Percentiles rank a stretch among this genome's conserved stretches.
These are phyloP conservation scores for Dictyostelium purpureum DNA, from an alignment of 78 protist species.

Conservation along the genomic window DNA sequence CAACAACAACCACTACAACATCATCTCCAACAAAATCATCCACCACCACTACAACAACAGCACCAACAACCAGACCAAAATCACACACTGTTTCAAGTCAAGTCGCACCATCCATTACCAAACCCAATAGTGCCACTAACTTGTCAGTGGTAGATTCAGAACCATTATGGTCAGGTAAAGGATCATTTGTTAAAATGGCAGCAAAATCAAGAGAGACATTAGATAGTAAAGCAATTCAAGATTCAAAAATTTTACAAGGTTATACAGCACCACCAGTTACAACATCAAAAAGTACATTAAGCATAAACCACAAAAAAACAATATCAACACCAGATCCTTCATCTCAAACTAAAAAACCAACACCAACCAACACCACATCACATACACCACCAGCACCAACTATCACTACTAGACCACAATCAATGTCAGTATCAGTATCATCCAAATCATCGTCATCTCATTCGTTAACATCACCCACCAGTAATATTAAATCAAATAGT, in stretches of 20 bases:
- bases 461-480: not conserved
- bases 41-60: constrained; percentile 5
- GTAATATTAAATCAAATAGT: not conserved
- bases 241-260: not conserved
- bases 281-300: not conserved
- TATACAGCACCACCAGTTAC: not conserved
- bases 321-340: not conserved
- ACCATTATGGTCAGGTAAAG: not conserved
- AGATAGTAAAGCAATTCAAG: constrained; percentile 35
- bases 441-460: constrained; percentile 15
- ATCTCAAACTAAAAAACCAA: not conserved
- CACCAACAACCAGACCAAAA: constrained; percentile 15
- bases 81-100: constrained; percentile 40
- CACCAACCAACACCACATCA: not conserved
- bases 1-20: not conserved
- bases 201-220: constrained; percentile 45
- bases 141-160: no score
- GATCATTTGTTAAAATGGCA: constrained; percentile 69
- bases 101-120: not conserved
- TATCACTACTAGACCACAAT: not conserved
- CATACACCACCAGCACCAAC: not conserved
- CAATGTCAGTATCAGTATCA: not conserved
- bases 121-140: not conserved
- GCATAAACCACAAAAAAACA: not conserved
- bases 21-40: constrained; percentile 17